Evolutionary conservation across 805 yeast genomes (phyloP).

Genomic region (Kodamaea kaohsiungensis): DNA sequence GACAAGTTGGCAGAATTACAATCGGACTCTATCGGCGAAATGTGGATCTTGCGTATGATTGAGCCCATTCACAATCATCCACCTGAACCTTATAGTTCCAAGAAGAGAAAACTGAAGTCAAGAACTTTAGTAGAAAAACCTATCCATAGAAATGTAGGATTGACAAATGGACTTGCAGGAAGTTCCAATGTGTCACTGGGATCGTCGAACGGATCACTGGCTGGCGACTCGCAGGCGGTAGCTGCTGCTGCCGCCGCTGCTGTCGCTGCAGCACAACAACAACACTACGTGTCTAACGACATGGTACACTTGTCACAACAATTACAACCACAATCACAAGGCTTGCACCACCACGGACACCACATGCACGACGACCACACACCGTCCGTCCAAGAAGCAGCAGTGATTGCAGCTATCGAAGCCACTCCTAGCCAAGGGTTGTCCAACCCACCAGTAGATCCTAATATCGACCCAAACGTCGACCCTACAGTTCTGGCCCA

Average conservation of each 20-base stretch:
- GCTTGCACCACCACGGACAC: slow-evolving; percentile 27
- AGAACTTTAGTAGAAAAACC: slow-evolving; percentile 48
- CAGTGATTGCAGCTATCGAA: slow-evolving; percentile 44
- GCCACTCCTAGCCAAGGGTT: slow-evolving; percentile 31
- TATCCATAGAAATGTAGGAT: slow-evolving; percentile 23
- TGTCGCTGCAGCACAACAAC: slow-evolving; percentile 28
- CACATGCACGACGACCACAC: slow-evolving; percentile 26
- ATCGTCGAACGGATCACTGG: not conserved
- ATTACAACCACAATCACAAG: slow-evolving; percentile 22
- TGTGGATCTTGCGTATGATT: slow-evolving; percentile 50
- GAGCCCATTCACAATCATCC: slow-evolving; percentile 48
- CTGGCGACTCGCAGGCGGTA: slow-evolving; percentile 7
- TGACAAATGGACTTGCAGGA: slow-evolving; percentile 3
- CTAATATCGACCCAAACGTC: slow-evolving; percentile 46
- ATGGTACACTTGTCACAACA: slow-evolving; percentile 23
- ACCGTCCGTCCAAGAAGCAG: slow-evolving; percentile 41
- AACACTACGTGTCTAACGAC: slow-evolving; percentile 24
- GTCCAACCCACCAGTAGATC: slow-evolving; percentile 37
- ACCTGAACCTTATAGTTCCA: slow-evolving; percentile 37
- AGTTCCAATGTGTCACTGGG: not conserved
- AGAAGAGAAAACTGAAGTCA: slow-evolving; percentile 40
- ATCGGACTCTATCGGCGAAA: slow-evolving; percentile 27
- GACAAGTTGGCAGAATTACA: slow-evolving; percentile 26
- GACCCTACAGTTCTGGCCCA: slow-evolving; percentile 46
- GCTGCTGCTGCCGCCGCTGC: slow-evolving; percentile 23